Evolutionary conservation across 1,284 basidiomycete species (phyloP).

Genomic region (Cronartium quercuum): DNA sequence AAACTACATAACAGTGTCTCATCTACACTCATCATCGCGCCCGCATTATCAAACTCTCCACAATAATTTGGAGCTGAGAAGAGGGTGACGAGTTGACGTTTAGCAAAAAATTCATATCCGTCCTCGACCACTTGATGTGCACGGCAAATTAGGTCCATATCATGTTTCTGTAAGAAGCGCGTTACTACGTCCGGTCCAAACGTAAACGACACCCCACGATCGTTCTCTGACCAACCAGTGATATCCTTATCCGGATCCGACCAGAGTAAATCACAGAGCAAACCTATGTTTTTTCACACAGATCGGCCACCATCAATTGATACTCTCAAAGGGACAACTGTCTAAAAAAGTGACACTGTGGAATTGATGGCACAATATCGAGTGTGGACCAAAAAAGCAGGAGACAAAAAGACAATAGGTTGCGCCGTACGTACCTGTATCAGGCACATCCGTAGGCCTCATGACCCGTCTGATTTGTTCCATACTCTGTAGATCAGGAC

Average conservation of each 20-base stretch:
- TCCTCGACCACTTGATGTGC: conserved; percentile 99
- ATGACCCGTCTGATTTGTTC: conserved; percentile 99
- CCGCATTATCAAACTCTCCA: conserved; percentile 91
- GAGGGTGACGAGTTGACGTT: conserved; percentile 90
- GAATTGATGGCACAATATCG: conserved; percentile 17
- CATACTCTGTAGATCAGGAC: conserved; percentile 97
- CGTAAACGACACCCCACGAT: conserved; percentile 95
- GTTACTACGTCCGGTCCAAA: conserved; percentile 98
- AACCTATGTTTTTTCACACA: conserved; percentile 55
- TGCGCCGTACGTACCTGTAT: conserved; percentile 65
- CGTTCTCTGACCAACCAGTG: conserved; percentile 98
- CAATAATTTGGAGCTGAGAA: conserved; percentile 99
- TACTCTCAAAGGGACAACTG: neutral
- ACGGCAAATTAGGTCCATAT: conserved; percentile 98
- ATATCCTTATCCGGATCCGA: conserved; percentile 99
- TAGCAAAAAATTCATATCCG: conserved; percentile 98
- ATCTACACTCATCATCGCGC: conserved; percentile 99
- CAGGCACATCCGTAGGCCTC: conserved; percentile 97
- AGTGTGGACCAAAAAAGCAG: neutral
- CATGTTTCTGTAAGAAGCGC: conserved; percentile 96
- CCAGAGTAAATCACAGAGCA: conserved; percentile 95
- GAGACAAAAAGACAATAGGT: neutral
- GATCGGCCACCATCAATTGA: conserved; percentile 29
- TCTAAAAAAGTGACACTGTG: neutral
- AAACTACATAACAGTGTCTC: conserved; percentile 96